Conservation (phyloP, 2,329 filamentous ascomycete species). For the Stagonosporopsis tanaceti region DNA sequence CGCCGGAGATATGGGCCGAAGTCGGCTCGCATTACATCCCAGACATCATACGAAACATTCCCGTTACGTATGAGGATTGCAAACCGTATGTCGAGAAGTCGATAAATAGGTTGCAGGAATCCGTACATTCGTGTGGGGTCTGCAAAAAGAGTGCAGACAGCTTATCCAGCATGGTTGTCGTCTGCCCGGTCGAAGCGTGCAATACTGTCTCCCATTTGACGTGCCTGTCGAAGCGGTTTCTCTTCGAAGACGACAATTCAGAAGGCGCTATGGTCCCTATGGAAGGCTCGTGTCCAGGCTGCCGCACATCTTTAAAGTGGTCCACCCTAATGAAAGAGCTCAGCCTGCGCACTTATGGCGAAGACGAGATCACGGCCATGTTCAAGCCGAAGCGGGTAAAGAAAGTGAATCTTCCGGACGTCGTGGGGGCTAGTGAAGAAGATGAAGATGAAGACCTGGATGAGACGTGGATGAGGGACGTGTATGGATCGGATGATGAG, state of each 20-base stretch:
- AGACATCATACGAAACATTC: conserved; percentile 51
- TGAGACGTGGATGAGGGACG: conserved; percentile 45
- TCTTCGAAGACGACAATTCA: conserved; percentile 51
- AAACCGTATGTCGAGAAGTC: conserved; percentile 63
- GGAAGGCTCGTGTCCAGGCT: conserved; percentile 74
- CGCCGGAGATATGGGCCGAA: conserved; percentile 29
- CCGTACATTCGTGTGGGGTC: conserved; percentile 54
- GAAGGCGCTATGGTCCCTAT: conserved; percentile 67
- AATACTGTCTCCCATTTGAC: conserved; percentile 61
- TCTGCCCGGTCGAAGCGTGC: conserved; percentile 62
- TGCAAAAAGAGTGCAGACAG: conserved; percentile 55
- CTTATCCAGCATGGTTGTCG: conserved; percentile 54
- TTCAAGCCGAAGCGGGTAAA: conserved; percentile 63
- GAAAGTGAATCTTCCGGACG: conserved; percentile 37
- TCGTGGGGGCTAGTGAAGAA: conserved; percentile 23
- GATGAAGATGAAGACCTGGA: conserved; percentile 43
- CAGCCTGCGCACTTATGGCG: conserved; percentile 74
- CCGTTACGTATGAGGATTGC: conserved; percentile 61
- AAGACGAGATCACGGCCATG: conserved; percentile 73
- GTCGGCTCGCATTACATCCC: conserved; percentile 38
- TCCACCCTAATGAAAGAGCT: conserved; percentile 82
- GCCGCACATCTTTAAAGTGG: conserved; percentile 72
- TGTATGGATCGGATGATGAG: conserved; percentile 40
- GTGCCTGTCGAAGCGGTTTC: conserved; percentile 63
- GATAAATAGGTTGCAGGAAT: conserved; percentile 36